Percentiles rank a stretch among this genome's conserved stretches.
phyloP scores from a whole-genome alignment of 2,329 filamentous ascomycete genomes.

The Monilinia aucupariae region DNA sequence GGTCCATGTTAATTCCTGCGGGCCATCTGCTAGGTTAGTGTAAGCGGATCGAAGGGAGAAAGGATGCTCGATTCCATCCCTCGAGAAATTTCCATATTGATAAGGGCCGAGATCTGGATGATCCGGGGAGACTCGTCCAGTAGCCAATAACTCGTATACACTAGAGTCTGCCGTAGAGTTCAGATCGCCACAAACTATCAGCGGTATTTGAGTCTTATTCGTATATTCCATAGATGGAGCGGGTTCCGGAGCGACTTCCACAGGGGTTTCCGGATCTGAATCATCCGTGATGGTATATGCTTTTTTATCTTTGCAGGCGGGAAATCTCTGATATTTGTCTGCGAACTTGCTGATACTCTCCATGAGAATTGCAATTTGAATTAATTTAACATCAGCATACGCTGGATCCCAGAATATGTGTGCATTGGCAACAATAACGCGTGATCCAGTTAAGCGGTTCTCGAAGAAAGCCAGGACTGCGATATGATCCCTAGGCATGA shows the following conservation, averaged over 20 bases:
- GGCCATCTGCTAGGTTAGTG: constrained; percentile 71
- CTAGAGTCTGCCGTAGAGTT: constrained; percentile 85
- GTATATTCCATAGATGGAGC: constrained; percentile 82
- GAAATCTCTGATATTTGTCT: constrained; percentile 75
- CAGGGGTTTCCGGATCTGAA: constrained; percentile 42
- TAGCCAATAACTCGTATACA: constrained; percentile 83
- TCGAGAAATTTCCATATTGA: constrained; percentile 89
- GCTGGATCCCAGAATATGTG: constrained; percentile 94
- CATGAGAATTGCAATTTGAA: constrained; percentile 93
- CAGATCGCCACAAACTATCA: constrained; percentile 92
- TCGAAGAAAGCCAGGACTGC: constrained; percentile 89
- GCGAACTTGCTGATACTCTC: constrained; percentile 82
- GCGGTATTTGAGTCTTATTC: constrained; percentile 78
- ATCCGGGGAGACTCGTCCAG: constrained; percentile 69
- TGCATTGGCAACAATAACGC: constrained; percentile 87
- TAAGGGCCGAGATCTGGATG: constrained; percentile 75
- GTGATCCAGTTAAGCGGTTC: constrained; percentile 81
- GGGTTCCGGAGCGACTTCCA: constrained; percentile 57
- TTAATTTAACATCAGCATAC: constrained; percentile 88
- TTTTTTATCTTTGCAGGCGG: constrained; percentile 73
- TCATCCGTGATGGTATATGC: constrained; percentile 37
- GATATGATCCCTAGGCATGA: constrained; percentile 98
- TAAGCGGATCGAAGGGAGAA: constrained; percentile 93
- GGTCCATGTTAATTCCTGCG: constrained; percentile 82
- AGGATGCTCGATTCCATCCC: constrained; percentile 86